These are phyloP conservation scores for Xerocomellus amylosporus DNA, from an alignment of 768 basidiomycete species.

Conservation along the genomic window DNA sequence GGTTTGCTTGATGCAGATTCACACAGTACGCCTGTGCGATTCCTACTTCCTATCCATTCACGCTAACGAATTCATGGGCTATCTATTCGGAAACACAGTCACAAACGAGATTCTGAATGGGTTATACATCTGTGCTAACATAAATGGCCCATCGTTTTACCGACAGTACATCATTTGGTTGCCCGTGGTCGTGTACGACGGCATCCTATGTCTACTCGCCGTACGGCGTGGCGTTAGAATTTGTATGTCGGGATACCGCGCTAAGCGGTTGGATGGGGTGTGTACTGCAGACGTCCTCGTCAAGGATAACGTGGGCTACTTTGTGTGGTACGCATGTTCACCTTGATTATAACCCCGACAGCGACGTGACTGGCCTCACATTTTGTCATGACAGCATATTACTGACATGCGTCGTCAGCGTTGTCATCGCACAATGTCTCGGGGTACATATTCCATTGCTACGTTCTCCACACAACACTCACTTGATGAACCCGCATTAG, in stretches of 20 bases:
- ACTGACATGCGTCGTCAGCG: background rate
- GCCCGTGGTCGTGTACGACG: conserved; percentile 7
- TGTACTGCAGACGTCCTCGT: conserved; percentile 8
- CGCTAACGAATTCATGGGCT: background rate
- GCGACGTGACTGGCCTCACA: background rate
- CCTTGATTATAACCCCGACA: background rate
- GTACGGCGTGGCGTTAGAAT: conserved; percentile 3
- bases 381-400: conserved; percentile 7
- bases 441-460: background rate
- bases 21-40: background rate
- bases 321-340: conserved; percentile 10
- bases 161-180: conserved; percentile 5
- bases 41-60: background rate
- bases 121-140: conserved; percentile 5
- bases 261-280: background rate
- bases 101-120: conserved; percentile 4
- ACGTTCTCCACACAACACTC: too few species aligned
- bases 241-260: background rate
- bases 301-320: conserved; percentile 14
- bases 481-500: background rate
- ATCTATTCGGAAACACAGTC: background rate
- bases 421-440: background rate
- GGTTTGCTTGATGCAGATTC: background rate
- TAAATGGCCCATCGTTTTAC: background rate
- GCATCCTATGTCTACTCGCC: conserved; percentile 3